Evolutionary conservation across 352 stramenopile species (phyloP).

Genomic region (Phytophthora constricta): DNA sequence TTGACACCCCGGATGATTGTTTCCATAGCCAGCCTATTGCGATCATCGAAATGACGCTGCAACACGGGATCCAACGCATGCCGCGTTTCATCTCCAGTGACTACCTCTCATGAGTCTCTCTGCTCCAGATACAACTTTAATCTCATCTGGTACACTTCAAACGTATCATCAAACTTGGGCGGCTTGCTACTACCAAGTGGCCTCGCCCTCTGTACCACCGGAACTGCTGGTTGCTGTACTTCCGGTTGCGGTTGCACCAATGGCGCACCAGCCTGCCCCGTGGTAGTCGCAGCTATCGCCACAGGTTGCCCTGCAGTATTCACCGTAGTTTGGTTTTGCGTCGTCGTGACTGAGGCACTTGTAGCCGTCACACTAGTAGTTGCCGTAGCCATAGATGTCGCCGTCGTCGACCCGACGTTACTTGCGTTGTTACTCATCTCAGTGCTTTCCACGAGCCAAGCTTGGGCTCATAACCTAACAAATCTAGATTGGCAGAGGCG

Average conservation of each 20-base stretch:
- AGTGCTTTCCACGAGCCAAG: neutral
- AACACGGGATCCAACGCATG: neutral
- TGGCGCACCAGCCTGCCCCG: neutral
- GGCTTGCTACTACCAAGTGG: constrained; percentile 8
- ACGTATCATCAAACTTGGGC: constrained; percentile 10
- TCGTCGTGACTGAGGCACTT: neutral
- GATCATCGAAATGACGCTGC: constrained; percentile 1
- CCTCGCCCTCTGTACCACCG: neutral
- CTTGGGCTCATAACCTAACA: constrained; percentile 5
- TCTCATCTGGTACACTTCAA: constrained; percentile 4
- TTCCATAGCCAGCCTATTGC: constrained; percentile 4
- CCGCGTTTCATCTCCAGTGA: constrained; percentile 1
- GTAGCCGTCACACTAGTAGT: neutral
- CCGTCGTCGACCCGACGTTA: neutral
- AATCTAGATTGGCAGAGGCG: too few species aligned
- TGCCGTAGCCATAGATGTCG: neutral
- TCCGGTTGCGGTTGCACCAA: neutral
- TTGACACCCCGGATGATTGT: constrained; percentile 4
- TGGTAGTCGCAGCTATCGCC: neutral
- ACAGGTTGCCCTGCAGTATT: neutral
- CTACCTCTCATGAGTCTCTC: constrained; percentile 1
- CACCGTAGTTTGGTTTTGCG: neutral
- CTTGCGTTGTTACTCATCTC: neutral
- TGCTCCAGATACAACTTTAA: constrained; percentile 11
- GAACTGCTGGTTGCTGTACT: neutral